A percentile compares a stretch with the other conserved stretches of the same genome.
phyloP scores from a whole-genome alignment of 2,329 filamentous ascomycete species.

The Fusarium ambrosium region DNA sequence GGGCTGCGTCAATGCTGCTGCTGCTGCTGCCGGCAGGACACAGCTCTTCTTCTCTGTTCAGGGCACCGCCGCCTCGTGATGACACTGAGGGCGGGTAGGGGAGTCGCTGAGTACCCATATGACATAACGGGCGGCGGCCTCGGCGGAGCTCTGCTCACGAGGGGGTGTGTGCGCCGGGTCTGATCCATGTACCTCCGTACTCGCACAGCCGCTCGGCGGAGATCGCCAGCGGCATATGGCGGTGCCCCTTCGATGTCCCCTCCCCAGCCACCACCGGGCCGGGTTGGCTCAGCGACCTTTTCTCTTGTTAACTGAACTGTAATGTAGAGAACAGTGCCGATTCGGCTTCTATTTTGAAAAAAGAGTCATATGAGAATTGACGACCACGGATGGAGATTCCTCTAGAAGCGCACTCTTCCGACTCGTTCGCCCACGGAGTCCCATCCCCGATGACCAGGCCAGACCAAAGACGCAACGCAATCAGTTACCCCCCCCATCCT shows the following conservation, averaged over 20 bases:
- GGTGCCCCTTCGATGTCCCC: slow-evolving; percentile 19
- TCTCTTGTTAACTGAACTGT: slow-evolving; percentile 3
- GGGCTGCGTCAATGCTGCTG: slow-evolving; percentile 1
- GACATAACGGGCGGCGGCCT: slow-evolving; percentile 44
- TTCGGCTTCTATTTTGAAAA: slow-evolving; percentile 12
- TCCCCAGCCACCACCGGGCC: slow-evolving; percentile 43
- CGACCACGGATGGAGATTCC: slow-evolving; percentile 18
- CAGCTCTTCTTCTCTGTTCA: slow-evolving; percentile 16
- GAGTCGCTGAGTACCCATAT: slow-evolving; percentile 25
- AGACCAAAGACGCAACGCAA: neutral
- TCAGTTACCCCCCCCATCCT: neutral
- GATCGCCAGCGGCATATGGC: slow-evolving; percentile 42
- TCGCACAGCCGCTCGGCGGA: slow-evolving; percentile 41
- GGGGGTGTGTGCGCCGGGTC: slow-evolving; percentile 26
- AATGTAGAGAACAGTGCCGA: slow-evolving; percentile 20
- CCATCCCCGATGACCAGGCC: neutral
- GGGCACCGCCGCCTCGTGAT: slow-evolving; percentile 33
- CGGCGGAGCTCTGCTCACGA: slow-evolving; percentile 36
- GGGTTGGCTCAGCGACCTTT: slow-evolving; percentile 39
- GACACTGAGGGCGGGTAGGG: slow-evolving; percentile 9
- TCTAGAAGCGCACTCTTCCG: slow-evolving; percentile 11
- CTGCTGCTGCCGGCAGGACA: neutral
- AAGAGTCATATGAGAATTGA: slow-evolving; percentile 9
- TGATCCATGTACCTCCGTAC: slow-evolving; percentile 2
- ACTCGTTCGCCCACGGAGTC: slow-evolving; percentile 26